These are phyloP conservation scores for Xylariaceae sp. DNA, from an alignment of 2,329 filamentous ascomycete genomes.

Conservation along the genomic window DNA sequence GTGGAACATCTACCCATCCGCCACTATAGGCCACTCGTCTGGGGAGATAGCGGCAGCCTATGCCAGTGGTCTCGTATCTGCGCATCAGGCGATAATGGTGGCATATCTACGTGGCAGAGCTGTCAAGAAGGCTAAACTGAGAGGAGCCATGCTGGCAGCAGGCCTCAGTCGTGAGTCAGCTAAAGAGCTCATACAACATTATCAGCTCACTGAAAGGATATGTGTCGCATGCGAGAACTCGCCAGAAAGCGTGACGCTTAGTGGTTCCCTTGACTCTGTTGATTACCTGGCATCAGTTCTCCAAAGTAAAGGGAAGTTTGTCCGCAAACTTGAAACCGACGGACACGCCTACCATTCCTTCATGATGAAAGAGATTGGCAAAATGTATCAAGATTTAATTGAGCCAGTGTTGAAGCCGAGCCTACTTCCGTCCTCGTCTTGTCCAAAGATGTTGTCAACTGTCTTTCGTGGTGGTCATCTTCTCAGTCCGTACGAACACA, in stretches of 20 bases:
- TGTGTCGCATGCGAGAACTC: conserved; percentile 21
- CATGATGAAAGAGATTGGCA: conserved; percentile 16
- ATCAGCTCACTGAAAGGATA: neutral
- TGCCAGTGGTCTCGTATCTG: conserved; percentile 28
- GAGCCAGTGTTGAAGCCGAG: neutral
- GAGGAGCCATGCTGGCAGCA: conserved; percentile 23
- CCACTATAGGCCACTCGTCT: conserved; percentile 28
- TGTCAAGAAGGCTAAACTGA: neutral
- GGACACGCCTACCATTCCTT: conserved; percentile 15
- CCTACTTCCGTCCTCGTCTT: neutral
- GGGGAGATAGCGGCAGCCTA: conserved; percentile 42
- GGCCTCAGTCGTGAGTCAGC: conserved; percentile 2
- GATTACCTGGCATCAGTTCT: neutral
- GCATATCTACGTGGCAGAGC: conserved; percentile 21
- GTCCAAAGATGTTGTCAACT: conserved; percentile 14
- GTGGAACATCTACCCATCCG: conserved; percentile 13
- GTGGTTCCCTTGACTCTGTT: conserved; percentile 1
- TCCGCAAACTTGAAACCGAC: neutral
- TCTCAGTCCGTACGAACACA: neutral
- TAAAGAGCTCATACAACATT: neutral
- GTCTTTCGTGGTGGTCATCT: conserved; percentile 2
- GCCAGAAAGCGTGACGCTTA: conserved; percentile 17
- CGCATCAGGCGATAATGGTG: conserved; percentile 13
- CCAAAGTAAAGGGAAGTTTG: neutral
- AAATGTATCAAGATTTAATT: conserved; percentile 15